Conservation (phyloP, 2,329 filamentous ascomycete species). For the Gnomoniopsis smithogilvyi region DNA sequence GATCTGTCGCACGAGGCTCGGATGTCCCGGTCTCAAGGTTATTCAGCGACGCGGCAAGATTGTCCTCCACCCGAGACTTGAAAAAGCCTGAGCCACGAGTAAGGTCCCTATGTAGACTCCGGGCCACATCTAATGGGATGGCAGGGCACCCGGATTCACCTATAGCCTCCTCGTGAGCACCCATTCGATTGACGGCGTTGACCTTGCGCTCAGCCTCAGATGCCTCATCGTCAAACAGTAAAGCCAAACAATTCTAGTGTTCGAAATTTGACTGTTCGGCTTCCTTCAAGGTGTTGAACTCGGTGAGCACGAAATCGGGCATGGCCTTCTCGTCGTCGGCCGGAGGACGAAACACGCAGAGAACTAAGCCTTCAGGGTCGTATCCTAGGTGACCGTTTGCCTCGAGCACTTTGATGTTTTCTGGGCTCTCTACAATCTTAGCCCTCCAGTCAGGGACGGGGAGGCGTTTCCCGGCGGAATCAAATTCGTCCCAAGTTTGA, state of each 20-base stretch:
- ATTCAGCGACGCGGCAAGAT: neutral
- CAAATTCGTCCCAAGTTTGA: neutral
- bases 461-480: neutral
- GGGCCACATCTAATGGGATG: neutral
- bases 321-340: neutral
- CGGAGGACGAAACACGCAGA: neutral
- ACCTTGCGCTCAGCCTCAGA: neutral
- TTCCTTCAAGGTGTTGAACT: neutral
- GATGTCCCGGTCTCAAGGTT: neutral
- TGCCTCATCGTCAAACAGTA: neutral
- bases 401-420: neutral
- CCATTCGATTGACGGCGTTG: neutral
- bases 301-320: neutral
- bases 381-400: neutral
- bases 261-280: neutral
- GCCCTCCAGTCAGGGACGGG: neutral
- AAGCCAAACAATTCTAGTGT: neutral
- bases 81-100: neutral
- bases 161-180: neutral
- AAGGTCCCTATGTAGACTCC: neutral
- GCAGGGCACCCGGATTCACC: neutral
- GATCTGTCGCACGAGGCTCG: neutral
- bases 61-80: neutral
- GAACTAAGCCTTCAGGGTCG: neutral
- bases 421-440: neutral